Evolutionary conservation across 164 flowering plant genomes (phyloP).

Genomic region (Cinnamomum micranthum): DNA sequence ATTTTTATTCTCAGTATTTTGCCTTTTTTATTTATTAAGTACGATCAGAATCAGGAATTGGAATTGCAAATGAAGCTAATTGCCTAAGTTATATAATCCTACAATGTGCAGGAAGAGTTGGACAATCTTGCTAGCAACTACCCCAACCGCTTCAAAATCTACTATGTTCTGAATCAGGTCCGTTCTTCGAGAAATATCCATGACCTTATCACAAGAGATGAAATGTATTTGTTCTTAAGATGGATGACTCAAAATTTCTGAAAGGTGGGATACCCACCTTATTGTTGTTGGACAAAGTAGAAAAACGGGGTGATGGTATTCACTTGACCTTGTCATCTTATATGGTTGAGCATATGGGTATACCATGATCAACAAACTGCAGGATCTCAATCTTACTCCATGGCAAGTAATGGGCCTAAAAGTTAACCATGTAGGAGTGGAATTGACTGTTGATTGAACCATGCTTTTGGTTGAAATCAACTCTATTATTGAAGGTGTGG

Average conservation of each 20-base stretch:
- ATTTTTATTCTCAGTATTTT: not conserved
- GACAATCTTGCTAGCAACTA: conserved; percentile 56
- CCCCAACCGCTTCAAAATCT: conserved; percentile 60
- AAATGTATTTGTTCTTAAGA: not conserved
- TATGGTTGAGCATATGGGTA: not conserved
- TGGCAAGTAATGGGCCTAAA: too few relatives aligned
- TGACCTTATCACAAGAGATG: not conserved
- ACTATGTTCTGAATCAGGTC: conserved; percentile 89
- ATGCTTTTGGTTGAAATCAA: too few relatives aligned
- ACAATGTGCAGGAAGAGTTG: conserved; percentile 68
- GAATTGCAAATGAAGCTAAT: not conserved
- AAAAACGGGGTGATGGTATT: too few relatives aligned
- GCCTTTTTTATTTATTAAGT: not conserved
- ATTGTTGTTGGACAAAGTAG: not conserved
- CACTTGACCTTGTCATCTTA: not conserved
- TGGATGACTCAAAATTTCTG: not conserved
- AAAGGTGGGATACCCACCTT: not conserved
- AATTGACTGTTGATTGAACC: too few relatives aligned
- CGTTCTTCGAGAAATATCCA: not conserved
- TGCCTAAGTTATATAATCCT: too few relatives aligned
- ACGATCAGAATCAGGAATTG: not conserved
- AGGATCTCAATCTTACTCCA: too few relatives aligned
- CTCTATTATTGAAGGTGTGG: too few relatives aligned
- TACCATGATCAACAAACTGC: too few relatives aligned
- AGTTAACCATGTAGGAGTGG: too few relatives aligned